Percentiles rank a stretch among this genome's conserved stretches.
phyloP scores from a whole-genome alignment of 2,329 filamentous ascomycete genomes.

The Teratosphaeria epicoccoides region DNA sequence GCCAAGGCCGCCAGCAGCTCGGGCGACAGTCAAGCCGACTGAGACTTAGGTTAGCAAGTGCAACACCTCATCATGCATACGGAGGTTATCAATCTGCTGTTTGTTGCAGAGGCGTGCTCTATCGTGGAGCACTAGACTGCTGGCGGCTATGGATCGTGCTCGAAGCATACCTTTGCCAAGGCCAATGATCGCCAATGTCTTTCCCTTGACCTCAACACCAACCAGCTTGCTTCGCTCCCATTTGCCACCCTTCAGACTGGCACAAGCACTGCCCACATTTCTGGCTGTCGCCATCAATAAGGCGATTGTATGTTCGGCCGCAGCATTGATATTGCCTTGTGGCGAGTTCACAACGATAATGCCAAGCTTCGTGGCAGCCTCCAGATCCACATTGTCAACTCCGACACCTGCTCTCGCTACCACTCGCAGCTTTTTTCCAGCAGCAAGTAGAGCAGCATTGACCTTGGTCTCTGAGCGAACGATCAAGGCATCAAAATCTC shows the following conservation, averaged over 20 bases:
- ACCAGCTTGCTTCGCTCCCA: conserved; percentile 69
- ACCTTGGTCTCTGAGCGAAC: conserved; percentile 76
- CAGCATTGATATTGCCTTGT: conserved; percentile 68
- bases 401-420: conserved; percentile 73
- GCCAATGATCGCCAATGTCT: conserved; percentile 66
- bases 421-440: conserved; percentile 60
- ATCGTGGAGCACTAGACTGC: no score
- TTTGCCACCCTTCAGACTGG: conserved; percentile 57
- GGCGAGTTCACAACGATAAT: conserved; percentile 75
- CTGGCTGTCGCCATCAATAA: conserved; percentile 64
- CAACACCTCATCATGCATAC: background rate
- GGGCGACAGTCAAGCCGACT: conserved; percentile 67
- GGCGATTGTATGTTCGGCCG: conserved; percentile 36
- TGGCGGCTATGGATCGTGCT: no score
- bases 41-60: conserved; percentile 6
- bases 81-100: background rate
- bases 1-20: conserved; percentile 65
- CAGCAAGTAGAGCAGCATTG: conserved; percentile 54
- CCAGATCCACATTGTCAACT: conserved; percentile 72
- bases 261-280: conserved; percentile 60
- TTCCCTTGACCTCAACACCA: conserved; percentile 67
- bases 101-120: no score
- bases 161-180: conserved; percentile 60
- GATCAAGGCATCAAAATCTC: conserved; percentile 64
- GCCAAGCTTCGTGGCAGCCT: conserved; percentile 59